Evolutionary conservation across 345 rosid species (phyloP), one percentile per base, ranked within the genome.

Genomic region (Salix udensis): DNA sequence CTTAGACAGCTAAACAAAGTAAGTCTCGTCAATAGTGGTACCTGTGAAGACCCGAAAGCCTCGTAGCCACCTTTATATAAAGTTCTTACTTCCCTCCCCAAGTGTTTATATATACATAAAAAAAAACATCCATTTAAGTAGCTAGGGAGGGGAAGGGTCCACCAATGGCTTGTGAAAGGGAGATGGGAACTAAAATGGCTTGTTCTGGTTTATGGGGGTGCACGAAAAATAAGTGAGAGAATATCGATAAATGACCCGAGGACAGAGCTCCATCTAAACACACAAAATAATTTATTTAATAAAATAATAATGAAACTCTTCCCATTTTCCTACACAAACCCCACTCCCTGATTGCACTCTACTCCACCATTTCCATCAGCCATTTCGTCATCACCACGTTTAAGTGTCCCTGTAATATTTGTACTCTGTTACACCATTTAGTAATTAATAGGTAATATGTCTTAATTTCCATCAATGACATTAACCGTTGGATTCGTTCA

Each of bases 361-460:
- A 88, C 91, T 88, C 89, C 78, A 89, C 88, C 88, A 82, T 84
- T 36, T 79, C 82, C 94, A 82, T 89, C 94, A 90, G 68, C 77
- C 79, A 78, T 87, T 87, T 81, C 96, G 93, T 91, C 96, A 91
- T 80, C 89, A 58, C 88, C 74, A 89, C 86, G 90, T 84, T 85
- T 80, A 78, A 80, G 73, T 82, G 84, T 82, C 84, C 30, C 37
- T 77, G 23, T 73, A 58, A 58, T 75, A 12, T 5, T 16, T 50
- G 66, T 73, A 11, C 48, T 67, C 18, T 66, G 4, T 55, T 53
- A 23, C 55, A 44, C 68, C 14, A 14, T 36, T 28, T 36, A 18
- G 14, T 55, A 11, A 36, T 60, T 36, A 12, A 11, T 9, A 76
- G 69, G 73, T 55, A 10, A 68, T 10, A 30, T 58, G 18, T 40